Evolutionary conservation across 306 rosid species (phyloP).

Genomic region (Quillaja saponaria): DNA sequence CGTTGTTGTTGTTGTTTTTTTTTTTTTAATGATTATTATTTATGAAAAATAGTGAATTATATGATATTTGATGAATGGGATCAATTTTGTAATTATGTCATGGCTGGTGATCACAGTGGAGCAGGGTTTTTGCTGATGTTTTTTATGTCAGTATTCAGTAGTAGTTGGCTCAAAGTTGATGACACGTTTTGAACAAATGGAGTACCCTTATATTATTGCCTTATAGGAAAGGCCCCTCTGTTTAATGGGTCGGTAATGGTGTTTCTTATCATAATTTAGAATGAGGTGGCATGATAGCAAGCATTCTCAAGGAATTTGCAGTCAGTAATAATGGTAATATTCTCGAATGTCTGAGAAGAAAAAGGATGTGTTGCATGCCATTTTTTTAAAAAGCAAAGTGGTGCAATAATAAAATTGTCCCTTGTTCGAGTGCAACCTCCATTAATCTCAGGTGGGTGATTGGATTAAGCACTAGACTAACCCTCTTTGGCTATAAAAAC

Average conservation of each 20-base stretch:
- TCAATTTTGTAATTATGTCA: no score
- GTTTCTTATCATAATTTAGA: slow-evolving; percentile 2
- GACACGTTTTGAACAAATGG: slow-evolving; percentile 7
- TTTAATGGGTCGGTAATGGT: no score
- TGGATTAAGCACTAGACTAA: slow-evolving; percentile 32
- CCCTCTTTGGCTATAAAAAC: slow-evolving; percentile 37
- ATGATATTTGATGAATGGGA: no score
- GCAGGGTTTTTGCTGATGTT: no score
- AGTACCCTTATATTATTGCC: no score
- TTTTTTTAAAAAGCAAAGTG: slow-evolving; percentile 29
- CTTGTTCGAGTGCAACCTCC: slow-evolving; percentile 55
- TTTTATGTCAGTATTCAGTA: not conserved
- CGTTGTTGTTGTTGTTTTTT: no score
- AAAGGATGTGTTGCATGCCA: slow-evolving; percentile 11
- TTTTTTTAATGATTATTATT: no score
- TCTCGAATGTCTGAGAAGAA: slow-evolving; percentile 18
- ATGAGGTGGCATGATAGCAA: slow-evolving; percentile 35
- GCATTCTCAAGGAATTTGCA: no score
- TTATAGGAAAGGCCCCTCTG: no score
- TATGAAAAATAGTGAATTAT: no score
- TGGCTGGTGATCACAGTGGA: no score
- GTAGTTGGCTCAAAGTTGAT: slow-evolving; percentile 26
- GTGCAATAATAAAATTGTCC: slow-evolving; percentile 21
- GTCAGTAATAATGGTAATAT: slow-evolving; percentile 16
- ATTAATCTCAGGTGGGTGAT: slow-evolving; percentile 41